Base-by-base conservation (phyloP, 495 filamentous ascomycete species). In the Podospora pseudoanserina region DNA sequence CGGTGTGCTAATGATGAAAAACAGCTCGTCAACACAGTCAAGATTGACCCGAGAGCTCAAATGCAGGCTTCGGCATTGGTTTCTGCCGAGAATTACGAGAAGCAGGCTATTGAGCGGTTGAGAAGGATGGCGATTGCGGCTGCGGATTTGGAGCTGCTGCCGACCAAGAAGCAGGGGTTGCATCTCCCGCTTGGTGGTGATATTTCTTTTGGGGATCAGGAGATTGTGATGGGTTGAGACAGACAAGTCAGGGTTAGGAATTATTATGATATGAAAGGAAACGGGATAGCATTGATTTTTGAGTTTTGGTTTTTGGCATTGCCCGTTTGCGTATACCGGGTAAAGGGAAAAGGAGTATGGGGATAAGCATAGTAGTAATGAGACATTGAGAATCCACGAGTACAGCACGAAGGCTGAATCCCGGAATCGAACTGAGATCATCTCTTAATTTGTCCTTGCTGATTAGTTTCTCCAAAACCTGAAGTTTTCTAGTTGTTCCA, bases 81-180 rank as follows among this genome's bases (percentile, higher is more conserved):
- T n/a, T 86, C 86, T 69, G 86, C 92, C 26, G 85, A 86, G 58
- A 81, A 85, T 27, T 96, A 93, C 73, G 87, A 93, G 72, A 83
- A 85, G 28, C 88, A 91, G 66, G 87, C 92, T 16, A 85, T 92
- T 58, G 82, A 93, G 69, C 86, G 92, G 55, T 80, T 97, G 56
- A 79, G 92, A 60, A 87, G 90, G 62, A 88, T 96, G 76, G 89
- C 90, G 65, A 84, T 96, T 39, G 77, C 88, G 6, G 82, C 86
- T 13, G 90, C 92, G 0, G 92, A 91, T 9, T 79, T 97, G 23
- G 91, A 95, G 66, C 84, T 97, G 11, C 85, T 84, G 67, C 76
- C 71, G 0, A 20, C 20, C 0, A 78, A 70, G 60, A 77, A 76
- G 56, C 26, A 63, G 30, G 56, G 44, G 30, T 15, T 15, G 3